Evolutionary conservation across 2,329 filamentous ascomycete species (phyloP).

Genomic region (Nothophoma quercina): DNA sequence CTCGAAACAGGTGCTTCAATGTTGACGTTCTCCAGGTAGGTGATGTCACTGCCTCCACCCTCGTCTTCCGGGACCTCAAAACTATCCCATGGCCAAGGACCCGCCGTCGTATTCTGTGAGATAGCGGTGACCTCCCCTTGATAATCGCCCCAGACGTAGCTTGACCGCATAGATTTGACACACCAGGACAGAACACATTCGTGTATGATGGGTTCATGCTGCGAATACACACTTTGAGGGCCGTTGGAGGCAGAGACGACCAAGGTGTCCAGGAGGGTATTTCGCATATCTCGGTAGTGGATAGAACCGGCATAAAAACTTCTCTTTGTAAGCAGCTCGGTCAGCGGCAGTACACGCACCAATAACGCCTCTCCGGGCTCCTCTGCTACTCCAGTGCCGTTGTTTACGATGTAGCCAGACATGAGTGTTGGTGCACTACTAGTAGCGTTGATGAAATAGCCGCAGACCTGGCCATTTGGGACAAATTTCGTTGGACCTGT

Average conservation of each 20-base stretch:
- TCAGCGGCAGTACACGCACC: slow-evolving; percentile 22
- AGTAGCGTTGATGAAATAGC: slow-evolving; percentile 35
- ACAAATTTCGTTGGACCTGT: slow-evolving; percentile 2
- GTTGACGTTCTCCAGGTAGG: neutral
- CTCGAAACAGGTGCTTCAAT: neutral
- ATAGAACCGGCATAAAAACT: slow-evolving; percentile 26
- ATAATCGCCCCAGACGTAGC: slow-evolving; percentile 24
- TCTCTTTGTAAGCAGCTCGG: neutral
- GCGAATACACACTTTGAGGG: slow-evolving; percentile 7
- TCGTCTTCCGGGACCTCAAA: neutral
- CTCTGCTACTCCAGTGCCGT: neutral
- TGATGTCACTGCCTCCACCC: neutral
- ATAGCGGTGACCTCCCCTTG: slow-evolving; percentile 20
- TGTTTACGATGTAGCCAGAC: slow-evolving; percentile 22
- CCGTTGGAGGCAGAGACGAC: slow-evolving; percentile 15
- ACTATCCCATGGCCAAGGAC: neutral
- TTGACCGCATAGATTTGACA: slow-evolving; percentile 29
- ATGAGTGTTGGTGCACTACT: slow-evolving; percentile 24
- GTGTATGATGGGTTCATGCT: slow-evolving; percentile 19
- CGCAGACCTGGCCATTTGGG: slow-evolving; percentile 26
- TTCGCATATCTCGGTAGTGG: slow-evolving; percentile 20
- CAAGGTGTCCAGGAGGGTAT: slow-evolving; percentile 18
- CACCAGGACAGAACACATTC: slow-evolving; percentile 39
- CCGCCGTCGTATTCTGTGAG: neutral
- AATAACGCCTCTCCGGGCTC: slow-evolving; percentile 19